Conservation (phyloP, 495 filamentous ascomycete genomes). For the Penicillium pulvis region DNA sequence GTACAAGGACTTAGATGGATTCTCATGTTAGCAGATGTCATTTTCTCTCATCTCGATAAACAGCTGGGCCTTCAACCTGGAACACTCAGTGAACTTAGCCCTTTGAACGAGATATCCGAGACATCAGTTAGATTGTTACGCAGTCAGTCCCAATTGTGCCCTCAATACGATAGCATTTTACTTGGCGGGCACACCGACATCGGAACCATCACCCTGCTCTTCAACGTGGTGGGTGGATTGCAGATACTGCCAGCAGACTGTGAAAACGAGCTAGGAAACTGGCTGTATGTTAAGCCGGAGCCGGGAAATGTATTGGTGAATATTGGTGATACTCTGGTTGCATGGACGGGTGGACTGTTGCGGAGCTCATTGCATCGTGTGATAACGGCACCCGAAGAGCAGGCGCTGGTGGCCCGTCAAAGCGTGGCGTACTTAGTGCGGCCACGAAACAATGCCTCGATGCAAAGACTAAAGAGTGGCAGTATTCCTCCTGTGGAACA, state of each 20-base stretch:
- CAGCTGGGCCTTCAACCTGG: slow-evolving; percentile 6
- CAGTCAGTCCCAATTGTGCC: slow-evolving; percentile 7
- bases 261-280: slow-evolving; percentile 16
- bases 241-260: slow-evolving; percentile 26
- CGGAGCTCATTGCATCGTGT: slow-evolving; percentile 41
- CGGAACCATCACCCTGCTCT: slow-evolving; percentile 37
- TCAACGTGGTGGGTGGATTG: slow-evolving; percentile 36
- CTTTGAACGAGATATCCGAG: slow-evolving; percentile 4
- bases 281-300: slow-evolving; percentile 38
- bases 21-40: not conserved
- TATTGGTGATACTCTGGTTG: slow-evolving; percentile 41
- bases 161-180: slow-evolving; percentile 5
- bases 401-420: slow-evolving; percentile 26
- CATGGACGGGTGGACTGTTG: slow-evolving; percentile 40
- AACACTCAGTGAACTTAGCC: not conserved
- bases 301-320: slow-evolving; percentile 41
- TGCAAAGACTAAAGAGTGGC: slow-evolving; percentile 18
- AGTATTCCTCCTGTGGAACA: slow-evolving; percentile 6
- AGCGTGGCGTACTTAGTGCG: slow-evolving; percentile 39
- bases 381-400: slow-evolving; percentile 35
- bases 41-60: slow-evolving; percentile 6
- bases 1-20: not conserved
- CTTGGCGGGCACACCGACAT: slow-evolving; percentile 32
- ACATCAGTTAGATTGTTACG: slow-evolving; percentile 8
- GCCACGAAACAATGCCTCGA: slow-evolving; percentile 19